Evolutionary conservation across 2,329 filamentous ascomycete species (phyloP).

Genomic region (Calonectria pauciramosa): DNA sequence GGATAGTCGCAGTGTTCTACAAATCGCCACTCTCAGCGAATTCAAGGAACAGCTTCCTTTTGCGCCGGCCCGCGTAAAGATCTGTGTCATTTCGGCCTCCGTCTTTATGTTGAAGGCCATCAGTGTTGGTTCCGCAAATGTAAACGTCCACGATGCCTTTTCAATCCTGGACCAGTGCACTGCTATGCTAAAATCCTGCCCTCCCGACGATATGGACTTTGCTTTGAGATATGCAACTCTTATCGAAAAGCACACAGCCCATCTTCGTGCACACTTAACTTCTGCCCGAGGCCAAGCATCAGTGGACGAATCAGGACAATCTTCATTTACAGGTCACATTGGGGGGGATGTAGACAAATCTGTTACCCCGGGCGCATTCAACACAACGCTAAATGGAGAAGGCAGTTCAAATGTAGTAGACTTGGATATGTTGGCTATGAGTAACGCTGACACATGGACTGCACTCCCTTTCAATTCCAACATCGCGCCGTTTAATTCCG

Average conservation of each 20-base stretch:
- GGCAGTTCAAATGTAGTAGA: not conserved
- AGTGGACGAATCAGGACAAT: not conserved
- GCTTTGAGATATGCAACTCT: not conserved
- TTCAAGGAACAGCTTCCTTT: not conserved
- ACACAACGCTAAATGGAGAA: not conserved
- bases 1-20: not conserved
- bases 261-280: not conserved
- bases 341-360: not conserved
- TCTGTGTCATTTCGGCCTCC: not conserved
- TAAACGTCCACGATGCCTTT: not conserved
- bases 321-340: not conserved
- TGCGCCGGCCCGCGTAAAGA: not conserved
- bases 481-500: not conserved
- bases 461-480: not conserved
- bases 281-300: not conserved
- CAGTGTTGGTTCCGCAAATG: not conserved
- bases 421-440: not conserved
- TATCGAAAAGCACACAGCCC: not conserved
- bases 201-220: constrained; percentile 4
- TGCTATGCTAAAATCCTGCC: not conserved
- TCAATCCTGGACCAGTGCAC: not conserved
- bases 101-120: not conserved
- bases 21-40: not conserved
- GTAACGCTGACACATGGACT: not conserved
- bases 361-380: not conserved